Evolutionary conservation across 2,329 filamentous ascomycete genomes (phyloP), one percentile per base, ranked within the genome.

Genomic region (Lomentospora prolificans): DNA sequence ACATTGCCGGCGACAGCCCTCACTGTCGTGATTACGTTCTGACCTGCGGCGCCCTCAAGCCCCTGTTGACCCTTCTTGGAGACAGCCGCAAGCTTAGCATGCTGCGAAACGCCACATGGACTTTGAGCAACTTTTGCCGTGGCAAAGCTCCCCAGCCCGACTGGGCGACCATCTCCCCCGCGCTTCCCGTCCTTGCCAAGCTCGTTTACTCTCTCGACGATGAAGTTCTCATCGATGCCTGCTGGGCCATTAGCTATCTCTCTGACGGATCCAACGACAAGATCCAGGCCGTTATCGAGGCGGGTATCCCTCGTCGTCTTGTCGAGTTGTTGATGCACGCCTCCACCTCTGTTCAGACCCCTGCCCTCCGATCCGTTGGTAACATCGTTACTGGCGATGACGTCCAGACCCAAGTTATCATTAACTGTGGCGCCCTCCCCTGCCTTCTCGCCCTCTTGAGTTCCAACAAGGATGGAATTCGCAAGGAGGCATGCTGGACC

Each of bases 401-500:
- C 69, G 89, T 99, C 44, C 94, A 99, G 76, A 99, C 94, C 24
- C 94, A 99, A 73, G 90, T 99, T 62, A 96, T 99, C 71, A 99
- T 99, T 74, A 99, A 99, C 82, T 96, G 91, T 65, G 92, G 94
- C 59, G 86, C 94, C 62, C 81, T 99, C 50, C 85, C 91, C 44
- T 95, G 91, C 61, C 82, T 99, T n/a, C 77, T 97, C 53, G 94
- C 91, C 33, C 85, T 99, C 17, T 78, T 99, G 60, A 92, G 91
- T 79, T 97, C 92, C 33, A 94, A 89, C 67, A 99, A 99, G 81
- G 94, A 99, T 67, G 94, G 94, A 25, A 99, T 99, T 63, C 90
- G 94, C 62, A 99, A 99, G 80, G 94, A 99, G 74, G 94, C 94
- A 27, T 99, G 94, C 84, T 99, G 94, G 94, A 99, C 94, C 53